Percentiles rank a stretch among this genome's conserved stretches.
Conservation (phyloP, 73 alveolate species). For the Tetrahymena elliotti region DNA sequence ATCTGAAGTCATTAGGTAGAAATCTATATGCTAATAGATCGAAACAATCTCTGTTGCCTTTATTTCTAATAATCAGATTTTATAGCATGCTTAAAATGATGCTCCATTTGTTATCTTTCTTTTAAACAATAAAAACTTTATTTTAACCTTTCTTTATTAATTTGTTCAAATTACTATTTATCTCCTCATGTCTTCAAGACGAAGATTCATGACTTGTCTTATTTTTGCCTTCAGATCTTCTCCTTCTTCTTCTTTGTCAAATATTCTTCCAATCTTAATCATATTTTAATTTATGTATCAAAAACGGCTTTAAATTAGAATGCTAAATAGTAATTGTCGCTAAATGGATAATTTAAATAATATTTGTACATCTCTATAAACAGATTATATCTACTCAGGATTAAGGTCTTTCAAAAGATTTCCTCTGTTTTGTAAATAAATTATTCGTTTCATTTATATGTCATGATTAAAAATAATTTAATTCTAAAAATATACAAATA, state of each 20-base stretch:
- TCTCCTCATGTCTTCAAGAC: constrained; percentile 45
- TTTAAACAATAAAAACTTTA: neutral
- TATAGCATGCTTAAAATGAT: constrained; percentile 14
- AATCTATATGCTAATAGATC: constrained; percentile 23
- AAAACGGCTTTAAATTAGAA: too few species aligned
- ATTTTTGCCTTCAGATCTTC: constrained; percentile 23
- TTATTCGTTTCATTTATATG: neutral
- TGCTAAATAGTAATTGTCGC: neutral
- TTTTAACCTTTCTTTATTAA: neutral
- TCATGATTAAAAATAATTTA: neutral
- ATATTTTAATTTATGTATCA: neutral
- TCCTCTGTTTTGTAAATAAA: neutral
- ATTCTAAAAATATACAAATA: neutral
- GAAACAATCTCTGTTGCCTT: constrained; percentile 34
- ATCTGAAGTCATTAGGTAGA: constrained; percentile 25
- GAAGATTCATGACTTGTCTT: constrained; percentile 20
- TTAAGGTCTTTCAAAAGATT: constrained; percentile 23
- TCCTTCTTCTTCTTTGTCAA: constrained; percentile 36
- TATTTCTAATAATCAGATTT: constrained; percentile 12
- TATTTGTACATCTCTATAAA: constrained; percentile 25
- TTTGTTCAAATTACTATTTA: neutral
- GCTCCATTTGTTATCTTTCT: constrained; percentile 40
- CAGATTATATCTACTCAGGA: neutral
- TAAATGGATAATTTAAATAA: neutral
- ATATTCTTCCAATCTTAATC: constrained; percentile 18